These are phyloP conservation scores for Phoma herbarum DNA, from an alignment of 2,329 filamentous ascomycete genomes.

Conservation along the genomic window DNA sequence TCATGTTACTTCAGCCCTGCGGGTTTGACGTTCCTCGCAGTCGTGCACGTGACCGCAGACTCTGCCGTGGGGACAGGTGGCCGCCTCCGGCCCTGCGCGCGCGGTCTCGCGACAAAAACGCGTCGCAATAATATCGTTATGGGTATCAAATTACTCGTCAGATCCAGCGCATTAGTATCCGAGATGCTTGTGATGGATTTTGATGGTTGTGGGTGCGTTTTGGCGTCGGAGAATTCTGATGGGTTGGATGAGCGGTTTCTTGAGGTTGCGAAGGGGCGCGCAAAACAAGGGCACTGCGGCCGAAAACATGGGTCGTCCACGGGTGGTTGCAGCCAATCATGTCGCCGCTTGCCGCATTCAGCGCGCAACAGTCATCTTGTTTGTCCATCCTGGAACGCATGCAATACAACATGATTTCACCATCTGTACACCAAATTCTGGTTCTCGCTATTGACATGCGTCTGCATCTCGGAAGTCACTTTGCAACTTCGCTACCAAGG, in stretches of 20 bases:
- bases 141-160: conserved; percentile 42
- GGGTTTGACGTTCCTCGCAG: conserved; percentile 9
- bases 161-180: conserved; percentile 30
- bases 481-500: not conserved
- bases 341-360: conserved; percentile 12
- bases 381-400: not conserved
- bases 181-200: conserved; percentile 35
- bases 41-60: conserved; percentile 43
- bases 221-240: conserved; percentile 26
- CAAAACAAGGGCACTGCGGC: conserved; percentile 21
- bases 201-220: conserved; percentile 30
- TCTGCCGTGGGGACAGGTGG: conserved; percentile 36
- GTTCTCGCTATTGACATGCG: not conserved
- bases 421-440: not conserved
- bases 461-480: not conserved
- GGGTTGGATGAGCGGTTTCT: conserved; percentile 23
- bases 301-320: not conserved
- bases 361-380: conserved; percentile 8
- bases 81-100: conserved; percentile 33
- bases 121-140: conserved; percentile 42
- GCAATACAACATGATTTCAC: conserved; percentile 1
- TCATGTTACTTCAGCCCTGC: conserved; percentile 43
- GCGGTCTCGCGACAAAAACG: conserved; percentile 36
- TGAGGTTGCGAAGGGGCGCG: conserved; percentile 26
- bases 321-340: conserved; percentile 15